Evolutionary conservation across 805 yeast species (phyloP), one percentile per base, ranked within the genome.

Genomic region (Candida corydali): DNA sequence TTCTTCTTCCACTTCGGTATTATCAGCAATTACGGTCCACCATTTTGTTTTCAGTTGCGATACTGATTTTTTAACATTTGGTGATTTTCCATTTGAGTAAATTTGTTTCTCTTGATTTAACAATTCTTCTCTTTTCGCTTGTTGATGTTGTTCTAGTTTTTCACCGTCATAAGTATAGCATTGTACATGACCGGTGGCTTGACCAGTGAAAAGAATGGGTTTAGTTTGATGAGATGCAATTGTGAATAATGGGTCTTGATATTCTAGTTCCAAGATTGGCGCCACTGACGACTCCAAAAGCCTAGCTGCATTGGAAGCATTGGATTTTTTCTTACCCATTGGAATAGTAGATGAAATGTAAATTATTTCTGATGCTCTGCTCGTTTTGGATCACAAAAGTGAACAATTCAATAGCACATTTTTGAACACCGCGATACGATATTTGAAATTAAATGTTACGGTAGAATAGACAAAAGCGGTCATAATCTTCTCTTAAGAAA

Each of bases 141-240:
- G 41, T 17, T 53, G 61, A 3, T 39, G 29, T 17, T 61, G 63
- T 33, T 70, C 73, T 17, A 81, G 59, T 26, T 49, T 46, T 1
- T 64, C 72, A 0, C 70, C 68, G 39, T 80, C 73, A 47, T 88
- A 89, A 27, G 63, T 57, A 35, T 76, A 65, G 39, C 87, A 70
- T 43, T 67, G 73, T 0, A 88, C 74, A 49, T 80, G 80, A 2
- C 98, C 98, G 2, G 86, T 77, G 0, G 86, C 93, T n/a, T 84
- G 63, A 0, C 96, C 97, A 8, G 80, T 63, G 0, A 78, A 73
- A 10, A 86, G 50, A 3, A 82, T 56, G 4, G 83, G 83, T 45
- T 70, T 59, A 8, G 77, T 61, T 0, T 97, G 97, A 53, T 89
- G 96, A 17, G 87, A 80, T 8, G 83, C 84, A 12, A 80, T 51